Evolutionary conservation across 2,329 filamentous ascomycete species (phyloP).

Genomic region (Trichoderma simmonsii): DNA sequence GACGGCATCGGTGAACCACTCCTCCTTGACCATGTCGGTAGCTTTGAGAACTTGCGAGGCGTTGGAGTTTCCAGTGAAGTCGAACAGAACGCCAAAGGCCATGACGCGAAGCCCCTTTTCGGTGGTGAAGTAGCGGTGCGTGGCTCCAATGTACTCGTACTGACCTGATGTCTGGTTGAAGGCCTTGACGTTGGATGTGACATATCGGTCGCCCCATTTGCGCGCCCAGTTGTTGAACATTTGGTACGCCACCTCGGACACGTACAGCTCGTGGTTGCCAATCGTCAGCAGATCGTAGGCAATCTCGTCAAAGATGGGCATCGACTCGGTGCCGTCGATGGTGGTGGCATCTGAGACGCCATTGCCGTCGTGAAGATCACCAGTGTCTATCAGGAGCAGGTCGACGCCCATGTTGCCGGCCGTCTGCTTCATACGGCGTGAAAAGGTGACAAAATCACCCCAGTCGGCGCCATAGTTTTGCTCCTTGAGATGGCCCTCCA

Average conservation of each 20-base stretch:
- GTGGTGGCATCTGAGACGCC: conserved; percentile 59
- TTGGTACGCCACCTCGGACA: conserved; percentile 59
- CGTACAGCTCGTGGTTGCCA: conserved; percentile 64
- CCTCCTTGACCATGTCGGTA: conserved; percentile 47
- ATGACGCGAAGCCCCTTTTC: conserved; percentile 41
- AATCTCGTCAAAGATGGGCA: conserved; percentile 42
- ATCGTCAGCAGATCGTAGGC: conserved; percentile 44
- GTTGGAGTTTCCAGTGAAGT: conserved; percentile 57
- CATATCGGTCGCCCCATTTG: conserved; percentile 48
- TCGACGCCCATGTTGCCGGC: conserved; percentile 57
- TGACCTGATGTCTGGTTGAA: conserved; percentile 37
- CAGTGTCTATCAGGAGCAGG: conserved; percentile 58
- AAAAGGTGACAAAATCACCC: conserved; percentile 63
- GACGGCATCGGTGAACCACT: conserved; percentile 60
- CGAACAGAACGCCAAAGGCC: conserved; percentile 45
- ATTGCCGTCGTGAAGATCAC: conserved; percentile 64
- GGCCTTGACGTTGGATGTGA: conserved; percentile 47
- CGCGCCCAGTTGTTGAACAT: conserved; percentile 58
- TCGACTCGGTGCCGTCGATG: conserved; percentile 54
- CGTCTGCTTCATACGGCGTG: conserved; percentile 56
- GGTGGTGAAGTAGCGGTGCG: conserved; percentile 44
- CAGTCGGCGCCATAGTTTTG: conserved; percentile 63
- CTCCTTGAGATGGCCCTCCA: conserved; percentile 59
- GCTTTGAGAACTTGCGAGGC: conserved; percentile 59
- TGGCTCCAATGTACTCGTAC: conserved; percentile 43